Conservation (phyloP, 441 rosid species). For the Adansonia rubrostipa region DNA sequence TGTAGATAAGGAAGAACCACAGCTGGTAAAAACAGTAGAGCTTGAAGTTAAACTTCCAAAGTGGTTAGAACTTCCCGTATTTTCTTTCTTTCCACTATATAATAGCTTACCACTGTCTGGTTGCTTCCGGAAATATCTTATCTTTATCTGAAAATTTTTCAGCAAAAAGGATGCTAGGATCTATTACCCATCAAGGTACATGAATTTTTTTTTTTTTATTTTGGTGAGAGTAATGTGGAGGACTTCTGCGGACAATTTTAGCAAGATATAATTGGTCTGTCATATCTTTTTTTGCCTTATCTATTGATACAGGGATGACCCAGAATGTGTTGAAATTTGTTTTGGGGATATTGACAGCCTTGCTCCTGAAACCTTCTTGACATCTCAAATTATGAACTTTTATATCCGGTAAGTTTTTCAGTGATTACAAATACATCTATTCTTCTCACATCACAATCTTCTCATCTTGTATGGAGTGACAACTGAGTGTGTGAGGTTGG, state of each 20-base stretch:
- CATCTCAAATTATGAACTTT: constrained; percentile 85
- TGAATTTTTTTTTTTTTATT: constrained; percentile 13
- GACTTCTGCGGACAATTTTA: constrained; percentile 16
- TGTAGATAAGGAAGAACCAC: constrained; percentile 77
- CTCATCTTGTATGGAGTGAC: background rate
- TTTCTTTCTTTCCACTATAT: constrained; percentile 19
- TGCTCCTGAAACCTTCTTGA: constrained; percentile 65
- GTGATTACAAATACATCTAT: background rate
- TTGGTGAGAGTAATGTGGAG: background rate
- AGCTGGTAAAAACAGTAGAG: constrained; percentile 38
- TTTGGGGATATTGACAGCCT: constrained; percentile 66
- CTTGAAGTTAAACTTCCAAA: constrained; percentile 50
- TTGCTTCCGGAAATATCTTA: constrained; percentile 26
- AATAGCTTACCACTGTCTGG: constrained; percentile 23
- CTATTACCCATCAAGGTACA: constrained; percentile 86
- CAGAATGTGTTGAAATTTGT: constrained; percentile 63
- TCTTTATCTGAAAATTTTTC: constrained; percentile 38
- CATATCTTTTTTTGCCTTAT: constrained; percentile 25
- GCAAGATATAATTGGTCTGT: background rate
- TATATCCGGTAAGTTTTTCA: constrained; percentile 66
- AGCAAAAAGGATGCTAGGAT: constrained; percentile 64
- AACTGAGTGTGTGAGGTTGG: background rate
- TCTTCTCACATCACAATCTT: background rate
- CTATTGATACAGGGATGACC: constrained; percentile 66
- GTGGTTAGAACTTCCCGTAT: constrained; percentile 44